Conservation (phyloP, 2,329 filamentous ascomycete species). For the Stachybotrys elegans region DNA sequence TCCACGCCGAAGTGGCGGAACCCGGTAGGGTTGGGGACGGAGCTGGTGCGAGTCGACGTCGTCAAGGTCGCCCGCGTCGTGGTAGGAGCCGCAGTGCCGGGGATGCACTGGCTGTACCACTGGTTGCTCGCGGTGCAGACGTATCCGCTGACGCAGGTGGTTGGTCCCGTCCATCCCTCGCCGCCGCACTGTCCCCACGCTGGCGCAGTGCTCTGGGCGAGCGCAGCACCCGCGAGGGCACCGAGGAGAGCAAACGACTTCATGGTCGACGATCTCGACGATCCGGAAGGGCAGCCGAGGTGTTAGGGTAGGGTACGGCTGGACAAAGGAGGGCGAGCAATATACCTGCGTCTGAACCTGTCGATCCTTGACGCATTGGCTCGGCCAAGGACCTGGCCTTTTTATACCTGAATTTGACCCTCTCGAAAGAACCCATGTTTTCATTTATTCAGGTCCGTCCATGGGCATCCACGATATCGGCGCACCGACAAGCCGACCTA, state of each 20-base stretch:
- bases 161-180: conserved; percentile 31
- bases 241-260: conserved; percentile 1
- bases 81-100: neutral
- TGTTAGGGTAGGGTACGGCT: too few species aligned
- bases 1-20: conserved; percentile 23
- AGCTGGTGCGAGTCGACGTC: neutral
- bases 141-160: conserved; percentile 34
- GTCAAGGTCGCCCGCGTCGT: neutral
- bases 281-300: too few species aligned
- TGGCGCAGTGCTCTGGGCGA: neutral
- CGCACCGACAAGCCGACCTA: too few species aligned
- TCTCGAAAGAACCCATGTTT: too few species aligned
- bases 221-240: neutral
- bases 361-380: too few species aligned
- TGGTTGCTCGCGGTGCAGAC: conserved; percentile 29
- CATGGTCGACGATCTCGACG: conserved; percentile 1
- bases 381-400: too few species aligned
- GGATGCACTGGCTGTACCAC: conserved; percentile 33
- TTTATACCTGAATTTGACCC: too few species aligned
- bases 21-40: neutral
- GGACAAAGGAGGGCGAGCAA: too few species aligned
- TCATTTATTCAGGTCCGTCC: too few species aligned
- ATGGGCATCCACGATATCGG: too few species aligned
- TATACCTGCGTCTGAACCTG: too few species aligned
- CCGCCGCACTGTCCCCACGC: conserved; percentile 35